Conservation (phyloP, 805 yeast species). For the Metschnikowia cubensis region DNA sequence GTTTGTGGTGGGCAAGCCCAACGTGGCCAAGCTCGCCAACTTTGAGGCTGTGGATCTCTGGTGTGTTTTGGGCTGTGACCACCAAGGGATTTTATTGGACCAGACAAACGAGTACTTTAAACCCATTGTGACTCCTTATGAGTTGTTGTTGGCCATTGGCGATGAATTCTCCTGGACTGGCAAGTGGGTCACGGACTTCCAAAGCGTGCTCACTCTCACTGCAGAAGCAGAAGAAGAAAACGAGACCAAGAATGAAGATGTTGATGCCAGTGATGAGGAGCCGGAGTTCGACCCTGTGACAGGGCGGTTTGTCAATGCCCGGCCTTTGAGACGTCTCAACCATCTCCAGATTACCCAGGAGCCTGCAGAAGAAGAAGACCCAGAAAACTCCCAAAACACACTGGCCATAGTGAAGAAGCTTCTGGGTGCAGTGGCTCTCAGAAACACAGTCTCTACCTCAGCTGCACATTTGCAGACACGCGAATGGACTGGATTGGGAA, state of each 20-base stretch:
- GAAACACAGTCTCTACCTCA: slow-evolving; percentile 83
- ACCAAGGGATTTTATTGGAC: slow-evolving; percentile 86
- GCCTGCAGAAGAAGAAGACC: slow-evolving; percentile 8
- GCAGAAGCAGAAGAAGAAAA: slow-evolving; percentile 28
- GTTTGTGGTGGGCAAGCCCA: slow-evolving; percentile 97
- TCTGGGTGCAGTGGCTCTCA: slow-evolving; percentile 58
- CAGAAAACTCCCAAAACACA: slow-evolving; percentile 2
- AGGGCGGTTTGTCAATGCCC: slow-evolving; percentile 66
- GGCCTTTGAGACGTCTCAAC: slow-evolving; percentile 66
- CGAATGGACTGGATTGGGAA: slow-evolving; percentile 87
- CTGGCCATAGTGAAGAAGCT: slow-evolving; percentile 52
- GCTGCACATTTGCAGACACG: slow-evolving; percentile 70
- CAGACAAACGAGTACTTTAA: slow-evolving; percentile 74
- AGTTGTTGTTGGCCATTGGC: slow-evolving; percentile 72
- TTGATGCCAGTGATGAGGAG: slow-evolving; percentile 36
- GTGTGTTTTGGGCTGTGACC: slow-evolving; percentile 93
- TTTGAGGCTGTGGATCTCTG: slow-evolving; percentile 92
- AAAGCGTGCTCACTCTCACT: slow-evolving; percentile 44
- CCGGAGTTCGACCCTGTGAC: slow-evolving; percentile 90
- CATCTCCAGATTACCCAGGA: slow-evolving; percentile 57
- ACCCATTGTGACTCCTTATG: slow-evolving; percentile 94
- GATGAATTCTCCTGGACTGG: slow-evolving; percentile 87
- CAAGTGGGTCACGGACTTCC: slow-evolving; percentile 82
- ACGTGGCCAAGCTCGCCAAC: slow-evolving; percentile 94
- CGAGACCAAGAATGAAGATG: slow-evolving; percentile 3